Conservation (phyloP, 129 eudicot genomes). For the Flaveria ramosissima region DNA sequence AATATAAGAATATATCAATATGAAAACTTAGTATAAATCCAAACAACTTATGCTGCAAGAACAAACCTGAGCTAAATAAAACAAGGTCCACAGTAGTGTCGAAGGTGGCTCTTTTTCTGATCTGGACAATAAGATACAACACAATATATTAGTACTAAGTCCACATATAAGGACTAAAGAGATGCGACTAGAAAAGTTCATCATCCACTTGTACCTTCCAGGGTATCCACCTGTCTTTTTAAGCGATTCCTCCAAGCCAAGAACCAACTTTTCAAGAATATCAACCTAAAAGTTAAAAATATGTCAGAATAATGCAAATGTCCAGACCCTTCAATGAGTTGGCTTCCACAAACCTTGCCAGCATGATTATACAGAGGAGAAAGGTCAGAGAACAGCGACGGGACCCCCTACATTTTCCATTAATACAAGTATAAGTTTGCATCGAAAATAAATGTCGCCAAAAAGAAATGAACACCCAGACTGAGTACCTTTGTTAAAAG, state of each 20-base stretch:
- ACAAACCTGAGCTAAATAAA: constrained; percentile 82
- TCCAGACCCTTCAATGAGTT: constrained; percentile 10
- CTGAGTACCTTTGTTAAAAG: constrained; percentile 71
- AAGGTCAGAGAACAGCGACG: constrained; percentile 94
- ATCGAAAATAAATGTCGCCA: constrained; percentile 12
- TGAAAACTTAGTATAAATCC: not conserved
- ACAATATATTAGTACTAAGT: constrained; percentile 14
- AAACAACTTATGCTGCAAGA: constrained; percentile 13
- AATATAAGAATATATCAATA: constrained; percentile 6
- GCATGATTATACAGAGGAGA: constrained; percentile 94
- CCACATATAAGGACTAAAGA: not conserved
- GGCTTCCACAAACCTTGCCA: constrained; percentile 76
- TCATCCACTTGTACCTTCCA: constrained; percentile 57
- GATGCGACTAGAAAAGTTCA: not conserved
- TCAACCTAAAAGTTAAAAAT: constrained; percentile 53
- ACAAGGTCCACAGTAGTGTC: constrained; percentile 92
- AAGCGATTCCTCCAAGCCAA: constrained; percentile 73
- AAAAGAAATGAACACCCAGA: not conserved
- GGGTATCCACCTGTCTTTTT: constrained; percentile 78
- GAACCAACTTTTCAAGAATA: constrained; percentile 67
- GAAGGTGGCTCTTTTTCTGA: constrained; percentile 94
- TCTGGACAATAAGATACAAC: constrained; percentile 46
- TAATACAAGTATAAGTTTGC: constrained; percentile 23
- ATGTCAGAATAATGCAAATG: constrained; percentile 15
- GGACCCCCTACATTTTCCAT: constrained; percentile 75